Base-by-base conservation (phyloP, 2,329 filamentous ascomycete genomes). In the Aspergillus hortae region DNA sequence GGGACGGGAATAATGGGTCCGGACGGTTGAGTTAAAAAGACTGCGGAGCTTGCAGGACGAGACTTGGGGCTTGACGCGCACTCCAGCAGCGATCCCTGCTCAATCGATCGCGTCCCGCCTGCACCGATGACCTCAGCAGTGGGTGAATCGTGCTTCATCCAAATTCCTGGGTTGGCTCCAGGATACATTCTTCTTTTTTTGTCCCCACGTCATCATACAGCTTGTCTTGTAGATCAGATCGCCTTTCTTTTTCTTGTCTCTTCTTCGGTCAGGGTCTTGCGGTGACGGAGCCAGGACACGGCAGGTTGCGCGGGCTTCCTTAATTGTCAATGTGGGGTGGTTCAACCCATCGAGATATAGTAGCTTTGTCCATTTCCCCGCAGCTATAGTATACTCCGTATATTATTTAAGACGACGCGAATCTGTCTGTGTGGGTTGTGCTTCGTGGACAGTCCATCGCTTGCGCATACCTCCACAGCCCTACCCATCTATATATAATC, bases 11-110 rank as follows among this genome's bases (percentile, higher is more conserved):
- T 25, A 33, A 25, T 33, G 14, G 17, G 11, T 25, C 23, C 25
- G 27, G 21, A 25, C 15, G 33, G 12, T 25, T 30, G 33, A 44
- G 35, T 36, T 44, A 48, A 51, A 47, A 11, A 30, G 27, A 23
- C 48, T 44, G 44, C 52, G 52, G 52, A 48, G 48, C 52, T 42
- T 23, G 27, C 32, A 43, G 38, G 44, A 35, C 44, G 19, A 35
- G 30, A 44, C 10, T 30, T 10, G n/a, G 35, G 46, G 7, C 38
- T 46, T 55, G 55, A 59, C 57, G 53, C 57, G 55, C 56, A 57
- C 49, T 41, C 48, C 43, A 43, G 35, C 48, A 56, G 55, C 57
- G 55, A 59, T 59, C 55, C 19, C 49, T 58, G 48, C 53, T 51
- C 27, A 23, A 48, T 46, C 40, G 32, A 21, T 42, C 40, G 38